phyloP scores from a whole-genome alignment of 805 yeast species.

The Metschnikowia sp. region DNA sequence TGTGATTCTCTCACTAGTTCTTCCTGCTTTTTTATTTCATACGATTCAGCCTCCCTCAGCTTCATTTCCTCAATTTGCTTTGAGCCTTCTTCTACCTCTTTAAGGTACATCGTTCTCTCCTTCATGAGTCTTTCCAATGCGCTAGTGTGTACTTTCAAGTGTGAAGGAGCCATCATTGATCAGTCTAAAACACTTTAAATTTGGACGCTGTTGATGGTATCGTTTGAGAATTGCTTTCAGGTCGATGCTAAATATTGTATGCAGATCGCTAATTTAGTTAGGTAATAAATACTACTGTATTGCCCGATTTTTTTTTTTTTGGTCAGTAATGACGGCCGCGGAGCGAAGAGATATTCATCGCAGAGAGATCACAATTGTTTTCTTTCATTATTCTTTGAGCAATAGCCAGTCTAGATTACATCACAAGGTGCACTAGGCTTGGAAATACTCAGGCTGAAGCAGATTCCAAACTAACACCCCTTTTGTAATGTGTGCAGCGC shows the following conservation, averaged over 20 bases:
- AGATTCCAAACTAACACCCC: too few relatives aligned
- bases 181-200: background rate
- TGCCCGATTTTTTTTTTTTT: background rate
- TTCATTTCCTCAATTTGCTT: slow-evolving; percentile 46
- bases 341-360: too few relatives aligned
- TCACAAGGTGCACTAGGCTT: too few relatives aligned
- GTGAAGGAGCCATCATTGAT: slow-evolving; percentile 60
- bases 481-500: too few relatives aligned
- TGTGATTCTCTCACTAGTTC: slow-evolving; percentile 38
- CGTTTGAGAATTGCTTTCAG: too few relatives aligned
- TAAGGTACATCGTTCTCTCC: slow-evolving; percentile 59
- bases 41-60: slow-evolving; percentile 47
- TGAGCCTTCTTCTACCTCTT: slow-evolving; percentile 56
- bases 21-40: slow-evolving; percentile 54
- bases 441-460: too few relatives aligned
- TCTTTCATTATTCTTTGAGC: too few relatives aligned
- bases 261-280: background rate
- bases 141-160: slow-evolving; percentile 63
- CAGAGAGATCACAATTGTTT: too few relatives aligned
- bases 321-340: too few relatives aligned
- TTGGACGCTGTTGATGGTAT: too few relatives aligned
- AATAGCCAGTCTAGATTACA: too few relatives aligned
- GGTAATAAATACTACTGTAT: too few relatives aligned
- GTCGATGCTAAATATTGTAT: background rate
- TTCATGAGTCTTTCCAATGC: slow-evolving; percentile 68